Percentiles rank a stretch among this genome's conserved stretches.
Evolutionary conservation across 2,329 filamentous ascomycete genomes (phyloP).

Genomic region (Didymella arachidicola): DNA sequence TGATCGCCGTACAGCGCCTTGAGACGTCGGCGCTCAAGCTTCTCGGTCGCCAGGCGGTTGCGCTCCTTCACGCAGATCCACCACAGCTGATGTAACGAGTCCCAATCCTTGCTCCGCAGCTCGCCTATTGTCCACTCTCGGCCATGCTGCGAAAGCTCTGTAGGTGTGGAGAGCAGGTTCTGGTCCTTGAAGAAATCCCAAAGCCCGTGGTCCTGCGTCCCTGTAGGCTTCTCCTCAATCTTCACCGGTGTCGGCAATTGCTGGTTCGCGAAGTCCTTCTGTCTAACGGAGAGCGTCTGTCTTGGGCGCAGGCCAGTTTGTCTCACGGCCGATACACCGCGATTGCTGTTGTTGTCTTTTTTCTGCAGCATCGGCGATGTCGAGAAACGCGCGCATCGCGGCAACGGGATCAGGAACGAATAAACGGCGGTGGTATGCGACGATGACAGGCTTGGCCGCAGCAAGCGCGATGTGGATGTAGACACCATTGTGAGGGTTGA

Average conservation of each 20-base stretch:
- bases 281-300: conserved; percentile 76
- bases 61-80: conserved; percentile 92
- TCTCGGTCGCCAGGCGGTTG: conserved; percentile 85
- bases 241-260: conserved; percentile 75
- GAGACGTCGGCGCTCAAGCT: conserved; percentile 70
- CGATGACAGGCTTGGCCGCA: conserved; percentile 34
- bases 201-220: conserved; percentile 81
- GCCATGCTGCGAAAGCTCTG: conserved; percentile 74
- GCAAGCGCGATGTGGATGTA: conserved; percentile 37
- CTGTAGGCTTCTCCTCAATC: conserved; percentile 65
- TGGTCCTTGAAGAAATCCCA: conserved; percentile 87
- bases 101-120: conserved; percentile 88
- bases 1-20: conserved; percentile 76
- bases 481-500: conserved; percentile 42
- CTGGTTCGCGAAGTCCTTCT: conserved; percentile 59
- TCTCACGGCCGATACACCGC: conserved; percentile 83
- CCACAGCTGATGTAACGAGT: conserved; percentile 91
- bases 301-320: conserved; percentile 72
- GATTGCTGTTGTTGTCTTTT: conserved; percentile 78
- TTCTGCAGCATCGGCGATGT: conserved; percentile 60
- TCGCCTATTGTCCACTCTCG: conserved; percentile 86
- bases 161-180: conserved; percentile 73
- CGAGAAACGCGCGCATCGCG: conserved; percentile 55
- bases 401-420: conserved; percentile 39
- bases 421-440: conserved; percentile 32